Evolutionary conservation across 495 filamentous ascomycete species (phyloP), one percentile per base, ranked within the genome.

Genomic region (Peziza echinospora): DNA sequence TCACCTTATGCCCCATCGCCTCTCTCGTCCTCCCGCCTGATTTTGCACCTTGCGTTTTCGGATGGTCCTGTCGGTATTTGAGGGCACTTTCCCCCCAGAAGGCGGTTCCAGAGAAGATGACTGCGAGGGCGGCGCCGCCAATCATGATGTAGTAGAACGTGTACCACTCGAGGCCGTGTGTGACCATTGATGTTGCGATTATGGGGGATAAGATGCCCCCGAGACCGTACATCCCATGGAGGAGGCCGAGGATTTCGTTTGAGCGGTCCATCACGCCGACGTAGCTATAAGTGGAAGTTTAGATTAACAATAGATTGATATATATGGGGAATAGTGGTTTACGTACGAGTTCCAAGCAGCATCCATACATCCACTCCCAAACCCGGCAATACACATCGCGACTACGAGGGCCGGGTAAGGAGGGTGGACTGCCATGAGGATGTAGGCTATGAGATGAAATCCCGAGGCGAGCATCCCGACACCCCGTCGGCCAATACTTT

Each of bases 331-430:
- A n/a, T n/a, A n/a, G n/a, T n/a, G n/a, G n/a, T n/a, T n/a, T n/a
- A n/a, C n/a, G 59, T 82, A 85, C 11, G 80, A 73, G 55, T 87
- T 86, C 48, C 72, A 74, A 28, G 84, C 66, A 0, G 84, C 75
- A 8, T 85, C 61, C 47, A 72, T 77, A 34, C 76, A 59, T 0
- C 78, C 78, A 41, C 71, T 63, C 3, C 80, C 81, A 26, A 78
- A 66, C 0, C 83, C 84, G 1, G 77, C 54, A 30, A 82, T 57
- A 54, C 82, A 72, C 62, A 78, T 83, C 1, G 70, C 65, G 9
- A 70, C 54, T 3, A 78, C 73, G 10, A 86, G 65, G 3, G 68
- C 69, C 1, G 77, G 72, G 54, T 79, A 86, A 0, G 82, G 81
- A 5, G 80, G 76, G 6, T 71, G 65, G 58, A 65, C 72, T 23